Base-by-base conservation (phyloP, 768 basidiomycete genomes). In the Trametes elegans region DNA sequence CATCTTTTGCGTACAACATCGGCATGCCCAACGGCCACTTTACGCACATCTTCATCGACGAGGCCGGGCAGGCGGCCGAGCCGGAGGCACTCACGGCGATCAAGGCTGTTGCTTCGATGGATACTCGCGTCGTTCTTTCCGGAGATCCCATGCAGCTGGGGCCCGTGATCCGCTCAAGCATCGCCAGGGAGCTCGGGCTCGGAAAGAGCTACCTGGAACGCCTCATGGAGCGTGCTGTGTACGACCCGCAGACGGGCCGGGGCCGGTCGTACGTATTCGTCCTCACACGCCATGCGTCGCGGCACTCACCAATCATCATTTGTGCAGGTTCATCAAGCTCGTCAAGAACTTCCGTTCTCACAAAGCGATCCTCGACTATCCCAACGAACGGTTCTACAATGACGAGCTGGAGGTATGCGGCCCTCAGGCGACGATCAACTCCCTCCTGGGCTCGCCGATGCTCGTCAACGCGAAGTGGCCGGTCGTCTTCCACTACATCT, bases 111-210 rank as follows among this genome's bases (percentile, higher is more conserved):
- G 79, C 82, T 0, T 73, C 78, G 49, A 65, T 64, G 4, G 50
- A 61, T 0, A 88, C 86, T 0, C 84, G 81, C 43, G 67, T 88
- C 23, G 66, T 88, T 3, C 71, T 90, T 0, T 80, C 84, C 1
- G 87, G 87, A 0, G 87, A 90, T 61, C 86, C 81, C 0, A 85
- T 83, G 67, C 87, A 88, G 61, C 73, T 88, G 8, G 85, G 87
- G 0, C 87, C 87, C 0, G 81, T 88, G 53, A 79, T 88, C 45
- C 75, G 80, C 1, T 87, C 85, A 0, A 58, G 59, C 2, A 72
- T 85, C 35, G 86, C 85, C 2, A 71, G 76, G 16, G 72, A 74
- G 29, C 70, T 88, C 3, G 84, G 83, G 0, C 66, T 88, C 3
- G 79, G 80, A 55, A 74, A 61, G 19, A 87, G 85, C 57, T 88